Evolutionary conservation across 805 yeast genomes (phyloP), one percentile per base, ranked within the genome.

Genomic region (Saturnispora saitoi): DNA sequence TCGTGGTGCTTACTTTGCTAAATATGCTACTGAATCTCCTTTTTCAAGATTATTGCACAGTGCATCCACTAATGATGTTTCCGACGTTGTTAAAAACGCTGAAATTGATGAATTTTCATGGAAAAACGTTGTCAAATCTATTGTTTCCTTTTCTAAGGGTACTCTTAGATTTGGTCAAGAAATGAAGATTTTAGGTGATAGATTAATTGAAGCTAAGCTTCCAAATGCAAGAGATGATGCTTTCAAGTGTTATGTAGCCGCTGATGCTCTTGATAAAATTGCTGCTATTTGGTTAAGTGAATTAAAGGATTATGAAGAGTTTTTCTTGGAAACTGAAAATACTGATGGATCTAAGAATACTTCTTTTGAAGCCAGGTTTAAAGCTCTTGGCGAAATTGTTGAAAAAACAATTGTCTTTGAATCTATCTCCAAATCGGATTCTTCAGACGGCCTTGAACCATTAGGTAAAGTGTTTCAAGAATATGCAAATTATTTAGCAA

Each of bases 251-350:
- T 93, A 82, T 63, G 71, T 88, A 54, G 85, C 88, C 19, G 96
- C 96, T 29, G 77, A 80, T 40, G 81, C 93, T 4, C 71, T 89
- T 46, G 95, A 84, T 53, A 85, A 82, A 59, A 81, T 88, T 42
- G 78, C 95, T 4, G 64, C 70, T 11, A 77, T 93, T 54, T 93
- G 99, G 99, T 74, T 86, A 46, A 70, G 78, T 26, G 99, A 93
- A 65, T 61, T 77, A 47, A 66, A 70, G 8, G 67, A 54, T 3
- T 63, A 66, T 51, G 80, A 77, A 58, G 49, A 58, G 4, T 58
- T 58, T 31, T 67, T 72, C 48, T 69, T 84, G 58, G 67, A 73
- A 43, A 60, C 70, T 28, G 42, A 40, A n/a, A 82, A 78, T 54
- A 65, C 68, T 9, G 64, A 70, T 34, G 63, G 76, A 37, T 29